A percentile compares a stretch with the other conserved stretches of the same genome.
These are phyloP conservation scores for Xylaria grammica DNA, from an alignment of 495 filamentous ascomycete genomes.

Conservation along the genomic window DNA sequence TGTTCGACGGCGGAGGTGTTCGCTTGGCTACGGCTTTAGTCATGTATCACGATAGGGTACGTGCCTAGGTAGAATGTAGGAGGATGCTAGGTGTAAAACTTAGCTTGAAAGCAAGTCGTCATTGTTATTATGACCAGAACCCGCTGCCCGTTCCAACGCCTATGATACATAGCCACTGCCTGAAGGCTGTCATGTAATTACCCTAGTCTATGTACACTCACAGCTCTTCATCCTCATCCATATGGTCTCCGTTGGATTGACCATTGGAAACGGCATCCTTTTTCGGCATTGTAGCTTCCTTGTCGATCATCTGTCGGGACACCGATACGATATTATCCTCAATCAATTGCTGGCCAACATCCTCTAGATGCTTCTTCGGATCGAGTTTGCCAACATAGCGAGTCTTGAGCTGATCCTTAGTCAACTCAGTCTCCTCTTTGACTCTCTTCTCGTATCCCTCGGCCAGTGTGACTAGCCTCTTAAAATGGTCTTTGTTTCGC, in stretches of 20 bases:
- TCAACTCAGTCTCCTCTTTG: constrained; percentile 96
- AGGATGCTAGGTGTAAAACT: constrained; percentile 1
- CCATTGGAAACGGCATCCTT: constrained; percentile 59
- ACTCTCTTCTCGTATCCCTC: constrained; percentile 98
- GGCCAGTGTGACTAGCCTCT: constrained; percentile 84
- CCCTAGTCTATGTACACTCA: constrained; percentile 30
- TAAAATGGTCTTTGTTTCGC: constrained; percentile 82
- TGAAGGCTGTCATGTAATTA: constrained; percentile 25
- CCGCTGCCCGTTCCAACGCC: constrained; percentile 39
- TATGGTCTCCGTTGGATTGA: constrained; percentile 58
- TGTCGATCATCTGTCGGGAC: constrained; percentile 98
- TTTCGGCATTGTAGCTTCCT: constrained; percentile 77
- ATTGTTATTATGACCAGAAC: constrained; percentile 31
- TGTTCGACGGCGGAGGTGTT: background rate
- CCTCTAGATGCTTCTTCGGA: constrained; percentile 98
- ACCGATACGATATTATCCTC: constrained; percentile 99
- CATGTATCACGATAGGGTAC: background rate
- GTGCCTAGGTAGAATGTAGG: background rate
- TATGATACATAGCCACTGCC: constrained; percentile 39
- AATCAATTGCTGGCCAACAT: constrained; percentile 92
- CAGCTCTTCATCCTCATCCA: constrained; percentile 60
- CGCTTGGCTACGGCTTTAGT: background rate
- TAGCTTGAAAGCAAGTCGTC: constrained; percentile 23
- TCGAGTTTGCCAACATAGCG: constrained; percentile 98
- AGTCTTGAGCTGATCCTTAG: constrained; percentile 96